Conservation (phyloP, 495 filamentous ascomycete genomes). For the Pyrenula aspistea region DNA sequence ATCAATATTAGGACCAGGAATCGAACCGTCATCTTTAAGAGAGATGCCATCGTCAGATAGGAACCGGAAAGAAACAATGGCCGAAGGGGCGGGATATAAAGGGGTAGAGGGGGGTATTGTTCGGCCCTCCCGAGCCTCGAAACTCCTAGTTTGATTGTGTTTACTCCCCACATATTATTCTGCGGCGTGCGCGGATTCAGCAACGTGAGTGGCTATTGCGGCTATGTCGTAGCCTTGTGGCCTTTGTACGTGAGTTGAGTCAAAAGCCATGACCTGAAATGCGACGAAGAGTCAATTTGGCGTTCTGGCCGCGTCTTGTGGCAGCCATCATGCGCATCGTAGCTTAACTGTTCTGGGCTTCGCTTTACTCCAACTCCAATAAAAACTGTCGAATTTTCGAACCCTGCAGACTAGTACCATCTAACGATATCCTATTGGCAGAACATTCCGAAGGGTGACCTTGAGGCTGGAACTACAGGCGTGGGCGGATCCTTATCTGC, state of each 20-base stretch:
- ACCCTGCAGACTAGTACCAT: not conserved
- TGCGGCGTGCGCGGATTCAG: not conserved
- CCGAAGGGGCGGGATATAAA: not conserved
- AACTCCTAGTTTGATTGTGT: not conserved
- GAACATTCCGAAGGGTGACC: not conserved
- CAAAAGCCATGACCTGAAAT: not conserved
- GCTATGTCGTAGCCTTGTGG: not conserved
- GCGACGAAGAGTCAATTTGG: not conserved
- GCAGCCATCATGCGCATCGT: not conserved
- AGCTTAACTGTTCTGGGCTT: not conserved
- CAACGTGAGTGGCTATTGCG: not conserved
- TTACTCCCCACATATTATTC: not conserved
- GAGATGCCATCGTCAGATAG: not conserved
- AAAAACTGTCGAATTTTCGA: not conserved
- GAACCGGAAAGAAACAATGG: not conserved
- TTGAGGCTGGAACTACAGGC: not conserved
- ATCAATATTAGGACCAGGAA: not conserved
- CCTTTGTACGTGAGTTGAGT: not conserved
- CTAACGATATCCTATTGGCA: not conserved
- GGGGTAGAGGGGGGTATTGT: not conserved
- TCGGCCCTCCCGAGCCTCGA: not conserved
- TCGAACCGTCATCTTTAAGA: not conserved
- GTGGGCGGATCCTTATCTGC: not conserved
- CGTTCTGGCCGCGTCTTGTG: not conserved
- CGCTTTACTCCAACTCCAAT: not conserved